Evolutionary conservation across 73 alveolate genomes (phyloP).

Genomic region (Paramecium bursaria): DNA sequence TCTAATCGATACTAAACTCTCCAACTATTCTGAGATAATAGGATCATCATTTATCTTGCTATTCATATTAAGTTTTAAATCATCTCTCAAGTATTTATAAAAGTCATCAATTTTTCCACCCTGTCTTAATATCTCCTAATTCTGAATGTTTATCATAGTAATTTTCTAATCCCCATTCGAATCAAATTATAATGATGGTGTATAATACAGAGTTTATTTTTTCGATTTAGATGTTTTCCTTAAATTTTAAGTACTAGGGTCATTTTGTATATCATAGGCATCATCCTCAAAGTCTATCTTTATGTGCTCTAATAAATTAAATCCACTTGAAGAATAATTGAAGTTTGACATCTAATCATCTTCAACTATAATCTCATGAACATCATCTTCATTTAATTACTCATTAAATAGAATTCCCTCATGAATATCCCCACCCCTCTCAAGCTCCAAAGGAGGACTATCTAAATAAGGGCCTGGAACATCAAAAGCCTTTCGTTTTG

Average conservation of each 20-base stretch:
- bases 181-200: conserved; percentile 40
- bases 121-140: conserved; percentile 19
- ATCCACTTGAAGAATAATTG: conserved; percentile 37
- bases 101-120: conserved; percentile 39
- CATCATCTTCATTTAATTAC: conserved; percentile 23
- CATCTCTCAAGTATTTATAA: conserved; percentile 4
- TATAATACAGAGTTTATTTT: conserved; percentile 4
- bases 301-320: conserved; percentile 19
- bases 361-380: conserved; percentile 31
- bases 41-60: conserved; percentile 30
- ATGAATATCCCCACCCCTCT: conserved; percentile 43
- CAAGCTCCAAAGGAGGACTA: conserved; percentile 49
- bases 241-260: conserved; percentile 15
- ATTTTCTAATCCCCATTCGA: conserved; percentile 33
- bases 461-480: conserved; percentile 42
- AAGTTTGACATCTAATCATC: conserved; percentile 40
- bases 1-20: conserved; percentile 35
- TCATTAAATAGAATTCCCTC: conserved; percentile 48
- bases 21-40: not conserved
- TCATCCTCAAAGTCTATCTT: conserved; percentile 39
- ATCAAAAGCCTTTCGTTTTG: conserved; percentile 44
- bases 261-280: conserved; percentile 34
- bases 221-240: conserved; percentile 30
- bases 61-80: not conserved
- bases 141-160: conserved; percentile 24